phyloP scores from a whole-genome alignment of 1,139 yeast genomes.

The Scheffersomyces stambukii region DNA sequence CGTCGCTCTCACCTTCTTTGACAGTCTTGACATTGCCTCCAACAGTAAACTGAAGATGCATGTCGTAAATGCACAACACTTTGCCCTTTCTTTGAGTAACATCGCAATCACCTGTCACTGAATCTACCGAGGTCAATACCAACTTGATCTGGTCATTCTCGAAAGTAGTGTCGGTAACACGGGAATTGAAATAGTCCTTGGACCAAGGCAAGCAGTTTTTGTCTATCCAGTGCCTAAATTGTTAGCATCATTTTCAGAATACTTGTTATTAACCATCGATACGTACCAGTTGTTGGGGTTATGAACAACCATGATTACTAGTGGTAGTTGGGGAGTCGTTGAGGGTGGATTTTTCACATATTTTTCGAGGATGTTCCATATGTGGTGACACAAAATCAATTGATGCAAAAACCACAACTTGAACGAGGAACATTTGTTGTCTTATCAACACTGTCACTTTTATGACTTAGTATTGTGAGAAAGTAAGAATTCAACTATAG shows the following conservation, averaged over 20 bases:
- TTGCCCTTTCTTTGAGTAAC: slow-evolving; percentile 81
- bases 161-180: slow-evolving; percentile 33
- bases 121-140: slow-evolving; percentile 34
- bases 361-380: too few species aligned
- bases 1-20: slow-evolving; percentile 17
- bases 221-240: slow-evolving; percentile 73
- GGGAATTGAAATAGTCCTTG: slow-evolving; percentile 48
- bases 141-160: slow-evolving; percentile 32
- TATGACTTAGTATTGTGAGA: too few species aligned
- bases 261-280: neutral
- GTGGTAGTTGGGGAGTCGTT: neutral
- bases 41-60: slow-evolving; percentile 49
- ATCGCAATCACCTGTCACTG: slow-evolving; percentile 69
- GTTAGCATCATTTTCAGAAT: slow-evolving; percentile 15
- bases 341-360: too few species aligned
- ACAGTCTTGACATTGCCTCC: slow-evolving; percentile 23
- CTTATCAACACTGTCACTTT: too few species aligned
- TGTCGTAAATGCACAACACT: slow-evolving; percentile 69
- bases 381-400: too few species aligned
- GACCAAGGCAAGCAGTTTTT: slow-evolving; percentile 79
- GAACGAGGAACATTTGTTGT: too few species aligned
- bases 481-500: too few species aligned
- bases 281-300: slow-evolving; percentile 81
- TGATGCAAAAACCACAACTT: too few species aligned
- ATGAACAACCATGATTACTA: slow-evolving; percentile 59